phyloP scores from a whole-genome alignment of 768 basidiomycete species.

The Mycena epipterygia region DNA sequence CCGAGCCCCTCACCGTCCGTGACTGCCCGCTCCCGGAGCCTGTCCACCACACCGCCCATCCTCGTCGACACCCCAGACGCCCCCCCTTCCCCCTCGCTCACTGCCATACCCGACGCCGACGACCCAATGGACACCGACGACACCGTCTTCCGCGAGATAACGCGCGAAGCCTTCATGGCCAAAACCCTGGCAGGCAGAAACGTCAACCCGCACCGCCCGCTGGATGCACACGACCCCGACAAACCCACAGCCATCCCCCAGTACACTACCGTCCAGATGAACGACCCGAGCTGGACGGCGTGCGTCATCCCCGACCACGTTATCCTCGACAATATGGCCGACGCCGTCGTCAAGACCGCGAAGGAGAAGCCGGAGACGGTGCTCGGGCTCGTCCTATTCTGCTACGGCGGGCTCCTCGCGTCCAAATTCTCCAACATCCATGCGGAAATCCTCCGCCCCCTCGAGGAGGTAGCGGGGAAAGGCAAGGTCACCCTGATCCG shows the following conservation, averaged over 20 bases:
- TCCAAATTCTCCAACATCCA: background rate
- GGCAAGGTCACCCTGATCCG: background rate
- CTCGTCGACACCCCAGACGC: background rate
- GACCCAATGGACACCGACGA: background rate
- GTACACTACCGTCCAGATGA: background rate
- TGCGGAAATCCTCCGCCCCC: background rate
- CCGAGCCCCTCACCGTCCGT: background rate
- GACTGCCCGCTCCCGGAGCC: background rate
- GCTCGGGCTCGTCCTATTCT: background rate
- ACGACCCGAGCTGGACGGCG: background rate
- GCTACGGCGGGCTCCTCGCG: background rate
- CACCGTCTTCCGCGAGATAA: background rate
- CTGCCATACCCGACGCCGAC: background rate
- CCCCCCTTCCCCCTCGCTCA: background rate
- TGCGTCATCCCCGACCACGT: conserved; percentile 2
- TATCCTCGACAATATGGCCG: conserved; percentile 6
- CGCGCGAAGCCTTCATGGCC: background rate
- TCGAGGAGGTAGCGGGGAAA: background rate
- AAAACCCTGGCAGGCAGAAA: background rate
- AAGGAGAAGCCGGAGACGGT: background rate
- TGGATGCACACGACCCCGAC: background rate
- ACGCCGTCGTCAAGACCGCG: background rate
- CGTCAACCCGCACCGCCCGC: conserved; percentile 4
- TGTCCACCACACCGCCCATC: background rate
- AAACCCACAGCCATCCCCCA: background rate